A percentile compares a stretch with the other conserved stretches of the same genome.
These are phyloP conservation scores for Penicillium lagena DNA, from an alignment of 495 filamentous ascomycete species.

Conservation along the genomic window DNA sequence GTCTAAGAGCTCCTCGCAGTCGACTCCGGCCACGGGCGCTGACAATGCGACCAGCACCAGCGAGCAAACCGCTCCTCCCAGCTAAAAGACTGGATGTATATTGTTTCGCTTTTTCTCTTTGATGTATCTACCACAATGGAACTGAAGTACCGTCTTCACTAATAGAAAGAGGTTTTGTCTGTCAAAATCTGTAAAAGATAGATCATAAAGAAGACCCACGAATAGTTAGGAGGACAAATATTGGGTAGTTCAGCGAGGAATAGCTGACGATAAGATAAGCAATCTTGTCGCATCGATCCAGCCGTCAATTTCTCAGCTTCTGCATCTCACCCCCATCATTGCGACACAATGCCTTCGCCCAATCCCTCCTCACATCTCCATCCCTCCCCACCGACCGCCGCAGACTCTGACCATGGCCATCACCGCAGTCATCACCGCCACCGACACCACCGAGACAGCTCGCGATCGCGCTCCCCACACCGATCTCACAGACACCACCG, in stretches of 20 bases:
- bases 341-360: conserved; percentile 17
- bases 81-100: conserved; percentile 19
- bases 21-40: conserved; percentile 15
- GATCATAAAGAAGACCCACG: too few relatives aligned
- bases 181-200: too few relatives aligned
- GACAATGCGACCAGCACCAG: conserved; percentile 14
- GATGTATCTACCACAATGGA: conserved; percentile 20
- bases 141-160: background rate
- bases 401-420: conserved; percentile 10
- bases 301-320: too few relatives aligned
- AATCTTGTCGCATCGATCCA: too few relatives aligned
- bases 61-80: conserved; percentile 28
- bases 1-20: conserved; percentile 35
- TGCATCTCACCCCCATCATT: too few relatives aligned
- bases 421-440: conserved; percentile 18
- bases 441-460: conserved; percentile 18
- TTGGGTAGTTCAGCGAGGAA: too few relatives aligned
- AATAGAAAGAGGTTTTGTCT: too few relatives aligned
- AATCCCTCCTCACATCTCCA: conserved; percentile 5
- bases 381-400: conserved; percentile 3
- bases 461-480: conserved; percentile 22
- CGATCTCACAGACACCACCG: conserved; percentile 17
- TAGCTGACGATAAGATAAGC: conserved; percentile 2
- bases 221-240: too few relatives aligned
- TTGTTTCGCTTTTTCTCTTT: conserved; percentile 18